These are phyloP conservation scores for Castanea mollissima DNA, from an alignment of 306 rosid genomes.

Conservation along the genomic window DNA sequence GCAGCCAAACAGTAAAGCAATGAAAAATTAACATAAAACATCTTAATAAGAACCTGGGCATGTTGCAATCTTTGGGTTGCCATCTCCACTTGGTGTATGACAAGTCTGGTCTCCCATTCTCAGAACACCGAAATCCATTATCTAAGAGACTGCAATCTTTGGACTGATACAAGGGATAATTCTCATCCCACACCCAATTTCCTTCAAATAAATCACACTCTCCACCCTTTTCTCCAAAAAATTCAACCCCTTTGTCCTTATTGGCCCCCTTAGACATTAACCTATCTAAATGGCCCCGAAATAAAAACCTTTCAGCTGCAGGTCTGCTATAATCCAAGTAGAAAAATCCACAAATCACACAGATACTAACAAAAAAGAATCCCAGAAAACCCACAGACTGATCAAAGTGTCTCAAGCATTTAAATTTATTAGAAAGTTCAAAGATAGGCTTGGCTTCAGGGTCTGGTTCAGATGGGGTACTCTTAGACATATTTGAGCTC, in stretches of 20 bases:
- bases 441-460: slow-evolving; percentile 45
- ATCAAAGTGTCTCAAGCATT: slow-evolving; percentile 55
- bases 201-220: slow-evolving; percentile 81
- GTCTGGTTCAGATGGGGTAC: slow-evolving; percentile 27
- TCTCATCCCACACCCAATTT: slow-evolving; percentile 89
- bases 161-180: slow-evolving; percentile 69
- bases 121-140: slow-evolving; percentile 80
- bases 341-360: slow-evolving; percentile 50
- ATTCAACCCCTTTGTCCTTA: slow-evolving; percentile 46
- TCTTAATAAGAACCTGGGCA: slow-evolving; percentile 62
- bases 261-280: slow-evolving; percentile 31
- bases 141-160: slow-evolving; percentile 65
- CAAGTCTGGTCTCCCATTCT: slow-evolving; percentile 88
- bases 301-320: slow-evolving; percentile 32
- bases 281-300: slow-evolving; percentile 38
- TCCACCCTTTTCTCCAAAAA: slow-evolving; percentile 48
- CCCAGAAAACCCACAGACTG: slow-evolving; percentile 65
- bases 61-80: slow-evolving; percentile 78
- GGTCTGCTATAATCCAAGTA: slow-evolving; percentile 50
- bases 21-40: background rate
- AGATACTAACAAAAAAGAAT: slow-evolving; percentile 47
- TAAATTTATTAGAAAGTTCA: slow-evolving; percentile 46
- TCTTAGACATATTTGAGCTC: slow-evolving; percentile 42
- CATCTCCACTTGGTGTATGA: slow-evolving; percentile 92
- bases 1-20: too few relatives aligned